Evolutionary conservation across 208 protist genomes (phyloP).

Genomic region (Vickermania ingenoplastis): DNA sequence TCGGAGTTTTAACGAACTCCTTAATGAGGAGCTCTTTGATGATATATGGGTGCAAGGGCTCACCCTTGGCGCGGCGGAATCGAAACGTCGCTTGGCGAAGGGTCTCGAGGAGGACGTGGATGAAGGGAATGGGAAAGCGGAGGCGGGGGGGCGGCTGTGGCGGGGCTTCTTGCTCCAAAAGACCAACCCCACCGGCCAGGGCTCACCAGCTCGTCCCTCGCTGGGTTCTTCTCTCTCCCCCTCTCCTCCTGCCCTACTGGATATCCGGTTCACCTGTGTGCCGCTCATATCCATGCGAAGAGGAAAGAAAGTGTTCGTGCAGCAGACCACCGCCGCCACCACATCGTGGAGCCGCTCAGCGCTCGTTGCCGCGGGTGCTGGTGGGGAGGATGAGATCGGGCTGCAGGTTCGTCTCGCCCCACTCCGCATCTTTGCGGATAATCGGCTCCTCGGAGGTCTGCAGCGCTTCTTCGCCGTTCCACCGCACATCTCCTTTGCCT

Average conservation of each 20-base stretch:
- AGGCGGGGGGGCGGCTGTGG: too few relatives aligned
- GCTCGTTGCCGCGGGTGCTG: too few relatives aligned
- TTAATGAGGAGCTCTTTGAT: neutral
- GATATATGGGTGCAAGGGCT: neutral
- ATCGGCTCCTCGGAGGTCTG: neutral
- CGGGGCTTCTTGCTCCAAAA: too few relatives aligned
- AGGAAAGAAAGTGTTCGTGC: neutral
- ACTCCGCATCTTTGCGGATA: neutral
- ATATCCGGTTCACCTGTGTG: neutral
- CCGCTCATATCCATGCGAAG: neutral
- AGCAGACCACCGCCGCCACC: neutral
- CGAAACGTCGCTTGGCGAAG: too few relatives aligned
- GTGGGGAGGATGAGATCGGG: neutral
- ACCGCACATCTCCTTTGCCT: neutral
- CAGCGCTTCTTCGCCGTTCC: neutral
- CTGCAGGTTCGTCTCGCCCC: neutral
- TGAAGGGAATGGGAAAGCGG: neutral
- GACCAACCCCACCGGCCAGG: too few relatives aligned
- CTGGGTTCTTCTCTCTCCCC: too few relatives aligned
- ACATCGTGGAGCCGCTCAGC: too few relatives aligned
- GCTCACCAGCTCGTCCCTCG: too few relatives aligned
- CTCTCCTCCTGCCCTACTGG: neutral
- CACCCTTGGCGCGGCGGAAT: too few relatives aligned
- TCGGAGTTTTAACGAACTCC: neutral
- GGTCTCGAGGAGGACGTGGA: too few relatives aligned